These are phyloP conservation scores for Luvunga scandens DNA, from an alignment of 345 rosid genomes.

Conservation along the genomic window DNA sequence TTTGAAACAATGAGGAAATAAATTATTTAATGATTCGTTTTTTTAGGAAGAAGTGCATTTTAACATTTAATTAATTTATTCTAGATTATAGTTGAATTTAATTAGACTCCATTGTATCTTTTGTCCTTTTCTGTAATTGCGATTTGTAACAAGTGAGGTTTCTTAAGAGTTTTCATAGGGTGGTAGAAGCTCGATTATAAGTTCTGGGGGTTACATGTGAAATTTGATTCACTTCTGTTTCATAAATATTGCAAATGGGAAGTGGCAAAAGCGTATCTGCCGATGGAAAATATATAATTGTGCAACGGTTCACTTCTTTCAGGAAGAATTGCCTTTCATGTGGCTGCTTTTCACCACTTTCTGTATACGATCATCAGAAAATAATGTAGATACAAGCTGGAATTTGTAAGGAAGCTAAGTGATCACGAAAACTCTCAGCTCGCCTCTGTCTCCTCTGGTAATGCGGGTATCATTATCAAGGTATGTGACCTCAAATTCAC, in stretches of 20 bases:
- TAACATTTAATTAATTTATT: too few species aligned
- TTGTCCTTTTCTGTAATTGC: too few species aligned
- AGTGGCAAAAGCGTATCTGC: background rate
- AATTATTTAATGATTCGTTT: too few species aligned
- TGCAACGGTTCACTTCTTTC: background rate
- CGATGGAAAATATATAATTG: background rate
- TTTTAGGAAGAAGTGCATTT: too few species aligned
- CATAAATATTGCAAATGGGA: background rate
- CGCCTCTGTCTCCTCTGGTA: constrained; percentile 86
- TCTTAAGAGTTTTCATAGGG: too few species aligned
- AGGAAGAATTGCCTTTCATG: background rate
- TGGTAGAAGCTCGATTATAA: too few species aligned
- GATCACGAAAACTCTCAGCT: constrained; percentile 75
- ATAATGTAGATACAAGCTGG: background rate
- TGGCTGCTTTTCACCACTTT: background rate
- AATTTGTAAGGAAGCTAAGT: constrained; percentile 24
- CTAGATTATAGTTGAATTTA: too few species aligned
- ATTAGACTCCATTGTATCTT: too few species aligned
- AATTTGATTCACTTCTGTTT: background rate
- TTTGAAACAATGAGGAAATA: too few species aligned
- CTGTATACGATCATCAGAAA: background rate
- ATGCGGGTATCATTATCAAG: constrained; percentile 64
- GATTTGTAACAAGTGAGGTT: too few species aligned
- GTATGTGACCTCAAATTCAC: constrained; percentile 82
- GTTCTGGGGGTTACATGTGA: background rate